phyloP scores from a whole-genome alignment of 1,284 basidiomycete species.

The Vanrija pseudolonga region DNA sequence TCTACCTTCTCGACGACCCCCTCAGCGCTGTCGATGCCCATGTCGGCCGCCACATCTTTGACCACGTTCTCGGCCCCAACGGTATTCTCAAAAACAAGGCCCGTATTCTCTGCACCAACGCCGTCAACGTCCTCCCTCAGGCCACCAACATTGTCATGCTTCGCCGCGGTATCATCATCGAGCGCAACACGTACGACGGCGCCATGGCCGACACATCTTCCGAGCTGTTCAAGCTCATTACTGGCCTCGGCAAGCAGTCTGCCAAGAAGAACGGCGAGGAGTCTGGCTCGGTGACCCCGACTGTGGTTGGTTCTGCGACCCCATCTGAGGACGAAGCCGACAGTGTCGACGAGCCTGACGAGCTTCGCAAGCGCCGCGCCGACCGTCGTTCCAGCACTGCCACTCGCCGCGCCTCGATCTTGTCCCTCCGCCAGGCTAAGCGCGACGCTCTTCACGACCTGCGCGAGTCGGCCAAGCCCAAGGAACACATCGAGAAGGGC shows the following conservation, averaged over 20 bases:
- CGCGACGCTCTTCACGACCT: constrained; percentile 47
- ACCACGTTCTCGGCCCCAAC: constrained; percentile 82
- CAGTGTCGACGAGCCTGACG: constrained; percentile 29
- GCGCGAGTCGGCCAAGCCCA: constrained; percentile 52
- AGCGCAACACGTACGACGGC: constrained; percentile 65
- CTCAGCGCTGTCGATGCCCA: constrained; percentile 64
- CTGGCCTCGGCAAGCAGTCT: constrained; percentile 53
- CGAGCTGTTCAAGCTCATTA: constrained; percentile 74
- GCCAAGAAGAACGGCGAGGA: constrained; percentile 37
- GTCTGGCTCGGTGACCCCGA: constrained; percentile 53
- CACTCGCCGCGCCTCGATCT: constrained; percentile 42
- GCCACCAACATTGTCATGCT: constrained; percentile 78
- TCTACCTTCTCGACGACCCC: constrained; percentile 57
- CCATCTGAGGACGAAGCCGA: constrained; percentile 26
- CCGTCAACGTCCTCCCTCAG: constrained; percentile 74
- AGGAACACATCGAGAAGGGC: constrained; percentile 79
- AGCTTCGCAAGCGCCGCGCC: constrained; percentile 29
- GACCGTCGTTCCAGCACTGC: constrained; percentile 34
- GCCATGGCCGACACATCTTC: constrained; percentile 63
- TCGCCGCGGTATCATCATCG: constrained; percentile 77
- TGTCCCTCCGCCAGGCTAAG: constrained; percentile 46
- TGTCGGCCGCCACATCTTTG: constrained; percentile 64
- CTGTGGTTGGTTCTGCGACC: constrained; percentile 25
- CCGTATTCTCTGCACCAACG: constrained; percentile 79
- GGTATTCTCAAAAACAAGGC: constrained; percentile 83